phyloP scores from a whole-genome alignment of 495 filamentous ascomycete species.

The Astrocystis sublimbata region DNA sequence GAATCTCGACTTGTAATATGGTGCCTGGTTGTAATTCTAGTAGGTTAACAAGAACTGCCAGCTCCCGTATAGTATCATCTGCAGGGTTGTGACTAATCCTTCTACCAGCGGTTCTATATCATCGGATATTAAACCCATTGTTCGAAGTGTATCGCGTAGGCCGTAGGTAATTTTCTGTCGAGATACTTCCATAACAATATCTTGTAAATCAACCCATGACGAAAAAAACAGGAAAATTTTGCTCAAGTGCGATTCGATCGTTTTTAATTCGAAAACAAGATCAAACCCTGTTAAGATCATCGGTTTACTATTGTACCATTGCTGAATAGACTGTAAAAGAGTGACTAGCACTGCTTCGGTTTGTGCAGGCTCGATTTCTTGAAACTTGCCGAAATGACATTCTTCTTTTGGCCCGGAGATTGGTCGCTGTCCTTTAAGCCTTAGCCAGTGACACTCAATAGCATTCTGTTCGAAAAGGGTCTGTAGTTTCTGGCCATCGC shows the following conservation, averaged over 20 bases:
- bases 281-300: background rate
- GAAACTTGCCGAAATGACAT: slow-evolving; percentile 5
- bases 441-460: slow-evolving; percentile 4
- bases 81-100: slow-evolving; percentile 1
- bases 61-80: background rate
- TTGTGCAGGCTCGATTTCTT: slow-evolving; percentile 8
- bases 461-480: slow-evolving; percentile 2
- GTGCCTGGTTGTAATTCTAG: background rate
- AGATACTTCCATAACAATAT: background rate
- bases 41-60: background rate
- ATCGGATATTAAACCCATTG: background rate
- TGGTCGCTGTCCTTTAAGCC: background rate
- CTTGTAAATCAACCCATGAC: slow-evolving; percentile 9
- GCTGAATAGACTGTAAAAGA: slow-evolving; percentile 2
- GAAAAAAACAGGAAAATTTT: background rate
- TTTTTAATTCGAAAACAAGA: background rate
- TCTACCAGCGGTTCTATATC: background rate
- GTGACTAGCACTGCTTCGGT: slow-evolving; percentile 1
- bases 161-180: background rate
- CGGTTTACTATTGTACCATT: background rate
- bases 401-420: background rate
- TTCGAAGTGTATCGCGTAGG: slow-evolving; percentile 3
- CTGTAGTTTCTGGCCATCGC: background rate
- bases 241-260: background rate
- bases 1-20: background rate